phyloP scores from a whole-genome alignment of 2,329 filamentous ascomycete genomes.

The Fusarium mexicanum region DNA sequence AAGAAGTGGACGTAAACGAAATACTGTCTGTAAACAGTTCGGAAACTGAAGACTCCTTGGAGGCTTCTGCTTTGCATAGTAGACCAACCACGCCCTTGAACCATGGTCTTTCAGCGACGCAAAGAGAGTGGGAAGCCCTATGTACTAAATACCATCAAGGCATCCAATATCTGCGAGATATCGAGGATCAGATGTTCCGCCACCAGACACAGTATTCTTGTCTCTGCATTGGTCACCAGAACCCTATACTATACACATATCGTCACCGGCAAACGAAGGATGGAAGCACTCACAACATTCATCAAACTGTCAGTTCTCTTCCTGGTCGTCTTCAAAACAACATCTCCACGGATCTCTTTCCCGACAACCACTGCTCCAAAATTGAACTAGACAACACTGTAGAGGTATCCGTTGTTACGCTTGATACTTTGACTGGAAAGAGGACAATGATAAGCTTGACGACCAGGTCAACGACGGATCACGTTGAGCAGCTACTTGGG shows the following conservation, averaged over 20 bases:
- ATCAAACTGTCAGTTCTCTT: no score
- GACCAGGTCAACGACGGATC: neutral
- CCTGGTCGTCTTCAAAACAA: rapidly evolving
- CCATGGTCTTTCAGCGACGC: no score
- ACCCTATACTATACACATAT: neutral
- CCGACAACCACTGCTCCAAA: neutral
- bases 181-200: neutral
- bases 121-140: neutral
- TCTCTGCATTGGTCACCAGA: neutral
- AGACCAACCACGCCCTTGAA: neutral
- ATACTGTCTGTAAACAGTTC: neutral
- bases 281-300: neutral
- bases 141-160: neutral
- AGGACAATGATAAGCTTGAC: neutral
- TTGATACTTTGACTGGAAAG: neutral
- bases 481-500: neutral
- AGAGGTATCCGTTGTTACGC: neutral
- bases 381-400: neutral
- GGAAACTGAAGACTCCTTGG: neutral
- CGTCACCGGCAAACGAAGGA: rapidly evolving
- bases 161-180: neutral
- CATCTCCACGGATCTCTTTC: rapidly evolving
- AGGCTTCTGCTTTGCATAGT: neutral
- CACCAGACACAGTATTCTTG: neutral
- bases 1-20: neutral